Conservation (phyloP, 441 rosid genomes). For the Jatropha podagrica region DNA sequence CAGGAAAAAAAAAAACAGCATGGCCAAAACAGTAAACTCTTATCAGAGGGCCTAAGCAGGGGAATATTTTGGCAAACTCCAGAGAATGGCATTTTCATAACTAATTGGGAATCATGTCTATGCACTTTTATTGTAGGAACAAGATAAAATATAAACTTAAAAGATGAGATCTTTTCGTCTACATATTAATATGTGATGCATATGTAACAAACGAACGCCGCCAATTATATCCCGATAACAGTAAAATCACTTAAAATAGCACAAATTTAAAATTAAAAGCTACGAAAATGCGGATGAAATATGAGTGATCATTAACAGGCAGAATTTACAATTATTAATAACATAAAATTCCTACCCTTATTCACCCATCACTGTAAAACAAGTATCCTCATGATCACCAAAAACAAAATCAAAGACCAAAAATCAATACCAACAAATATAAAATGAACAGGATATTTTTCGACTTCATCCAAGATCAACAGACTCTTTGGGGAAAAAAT, state of each 20-base stretch:
- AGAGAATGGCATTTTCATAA: background rate
- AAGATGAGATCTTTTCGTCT: background rate
- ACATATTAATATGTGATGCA: background rate
- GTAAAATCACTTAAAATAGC: background rate
- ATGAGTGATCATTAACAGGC: background rate
- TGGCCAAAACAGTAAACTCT: background rate
- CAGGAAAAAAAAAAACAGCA: too few relatives aligned
- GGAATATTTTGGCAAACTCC: too few relatives aligned
- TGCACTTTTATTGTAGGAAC: background rate
- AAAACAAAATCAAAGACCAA: background rate
- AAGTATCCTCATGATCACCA: background rate
- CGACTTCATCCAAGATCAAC: background rate
- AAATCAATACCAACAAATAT: background rate
- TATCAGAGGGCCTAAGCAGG: background rate
- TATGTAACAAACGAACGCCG: background rate
- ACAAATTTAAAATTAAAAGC: background rate
- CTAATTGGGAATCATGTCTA: background rate
- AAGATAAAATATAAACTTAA: background rate
- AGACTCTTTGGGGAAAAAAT: background rate
- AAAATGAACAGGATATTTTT: background rate
- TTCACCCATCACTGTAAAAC: background rate
- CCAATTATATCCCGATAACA: background rate
- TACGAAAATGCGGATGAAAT: background rate
- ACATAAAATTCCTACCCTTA: slow-evolving; percentile 3
- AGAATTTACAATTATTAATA: background rate